A percentile compares a stretch with the other conserved stretches of the same genome.
phyloP scores from a whole-genome alignment of 106 monocot genomes.

The Narthecium ossifragum region DNA sequence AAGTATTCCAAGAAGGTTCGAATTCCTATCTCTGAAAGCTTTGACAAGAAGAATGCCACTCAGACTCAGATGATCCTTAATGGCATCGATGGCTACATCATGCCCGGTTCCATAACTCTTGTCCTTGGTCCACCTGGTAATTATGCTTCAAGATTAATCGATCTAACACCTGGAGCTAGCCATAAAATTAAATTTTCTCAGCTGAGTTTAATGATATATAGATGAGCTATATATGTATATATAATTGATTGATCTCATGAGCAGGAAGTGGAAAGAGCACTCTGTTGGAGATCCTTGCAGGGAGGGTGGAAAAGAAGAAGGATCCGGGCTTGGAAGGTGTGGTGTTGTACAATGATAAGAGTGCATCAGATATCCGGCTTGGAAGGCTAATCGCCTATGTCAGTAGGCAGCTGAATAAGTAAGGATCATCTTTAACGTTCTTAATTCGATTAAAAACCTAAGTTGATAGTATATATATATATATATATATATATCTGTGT shows the following conservation, averaged over 20 bases:
- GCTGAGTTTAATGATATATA: too few species aligned
- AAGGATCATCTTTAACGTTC: neutral
- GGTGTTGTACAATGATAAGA: constrained; percentile 3
- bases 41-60: neutral
- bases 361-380: neutral
- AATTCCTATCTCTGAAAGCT: neutral
- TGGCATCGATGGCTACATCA: constrained; percentile 8
- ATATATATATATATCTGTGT: too few species aligned
- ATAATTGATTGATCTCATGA: neutral
- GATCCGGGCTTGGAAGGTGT: neutral
- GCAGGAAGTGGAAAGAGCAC: constrained; percentile 17
- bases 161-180: too few species aligned
- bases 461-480: too few species aligned
- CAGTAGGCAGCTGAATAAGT: constrained; percentile 9
- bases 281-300: constrained; percentile 8
- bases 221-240: neutral
- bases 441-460: too few species aligned
- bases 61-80: constrained; percentile 2
- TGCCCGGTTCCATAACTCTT: constrained; percentile 9
- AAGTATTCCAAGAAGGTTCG: constrained; percentile 1
- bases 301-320: neutral
- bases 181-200: too few species aligned
- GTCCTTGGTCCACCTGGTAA: constrained; percentile 9
- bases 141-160: too few species aligned
- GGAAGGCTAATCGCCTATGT: constrained; percentile 9